Conservation (phyloP, 1,284 basidiomycete species). For the Neonothopanus nambi region DNA sequence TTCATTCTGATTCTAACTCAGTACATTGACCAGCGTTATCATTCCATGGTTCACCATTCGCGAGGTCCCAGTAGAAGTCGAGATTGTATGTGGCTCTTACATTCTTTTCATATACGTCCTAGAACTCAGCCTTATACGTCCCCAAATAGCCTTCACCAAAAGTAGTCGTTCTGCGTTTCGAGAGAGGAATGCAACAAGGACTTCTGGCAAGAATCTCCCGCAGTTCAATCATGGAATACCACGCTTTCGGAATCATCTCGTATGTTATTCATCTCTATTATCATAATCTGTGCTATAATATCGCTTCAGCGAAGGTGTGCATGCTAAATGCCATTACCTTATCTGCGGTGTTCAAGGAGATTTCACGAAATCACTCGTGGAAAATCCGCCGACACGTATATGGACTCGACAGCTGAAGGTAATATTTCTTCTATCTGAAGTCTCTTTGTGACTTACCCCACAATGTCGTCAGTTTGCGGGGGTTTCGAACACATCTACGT, state of each 20-base stretch:
- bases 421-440: conserved; percentile 8
- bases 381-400: conserved; percentile 60
- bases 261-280: conserved; percentile 31
- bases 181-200: conserved; percentile 73
- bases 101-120: background rate
- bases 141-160: conserved; percentile 59
- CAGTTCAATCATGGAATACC: conserved; percentile 66
- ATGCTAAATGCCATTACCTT: conserved; percentile 66
- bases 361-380: conserved; percentile 62
- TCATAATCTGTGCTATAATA: background rate
- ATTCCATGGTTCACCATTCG: conserved; percentile 78
- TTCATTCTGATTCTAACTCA: background rate
- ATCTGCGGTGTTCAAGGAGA: conserved; percentile 74
- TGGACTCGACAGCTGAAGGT: conserved; percentile 73
- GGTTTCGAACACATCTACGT: conserved; percentile 72
- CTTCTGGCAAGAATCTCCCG: conserved; percentile 67
- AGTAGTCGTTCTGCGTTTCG: conserved; percentile 64
- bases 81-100: conserved; percentile 57
- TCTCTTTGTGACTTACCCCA: background rate
- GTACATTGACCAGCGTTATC: conserved; percentile 46
- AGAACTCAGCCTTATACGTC: background rate
- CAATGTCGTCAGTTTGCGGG: conserved; percentile 57
- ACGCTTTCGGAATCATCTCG: conserved; percentile 73
- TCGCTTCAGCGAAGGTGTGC: conserved; percentile 50
- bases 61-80: conserved; percentile 70